Conservation (phyloP, 1,284 basidiomycete genomes). For the Inonotus obliquus region DNA sequence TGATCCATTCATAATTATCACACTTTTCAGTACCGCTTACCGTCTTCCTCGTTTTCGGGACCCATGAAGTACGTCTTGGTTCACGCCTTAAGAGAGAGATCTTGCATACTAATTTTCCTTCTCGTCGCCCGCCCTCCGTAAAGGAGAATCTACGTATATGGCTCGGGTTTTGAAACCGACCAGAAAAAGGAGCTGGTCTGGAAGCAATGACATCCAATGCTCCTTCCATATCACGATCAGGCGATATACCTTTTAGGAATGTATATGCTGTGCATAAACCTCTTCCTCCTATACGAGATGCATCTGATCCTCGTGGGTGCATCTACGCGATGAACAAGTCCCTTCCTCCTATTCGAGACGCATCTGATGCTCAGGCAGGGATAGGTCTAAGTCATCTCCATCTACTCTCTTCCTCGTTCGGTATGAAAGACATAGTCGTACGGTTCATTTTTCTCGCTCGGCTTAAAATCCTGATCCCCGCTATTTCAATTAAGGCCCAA, state of each 20-base stretch:
- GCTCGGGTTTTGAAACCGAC: neutral
- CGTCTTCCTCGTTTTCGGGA: constrained; percentile 14
- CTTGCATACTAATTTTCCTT: neutral
- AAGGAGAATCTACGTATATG: constrained; percentile 16
- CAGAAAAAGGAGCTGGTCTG: neutral
- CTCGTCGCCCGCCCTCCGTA: neutral
- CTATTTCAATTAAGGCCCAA: no score
- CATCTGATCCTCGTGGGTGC: neutral
- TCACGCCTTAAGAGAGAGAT: neutral
- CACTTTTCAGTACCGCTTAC: constrained; percentile 12
- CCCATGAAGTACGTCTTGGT: constrained; percentile 5
- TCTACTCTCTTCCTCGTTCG: no score
- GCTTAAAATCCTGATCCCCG: no score
- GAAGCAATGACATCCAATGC: constrained; percentile 6
- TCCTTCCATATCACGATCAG: neutral
- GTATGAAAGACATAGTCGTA: no score
- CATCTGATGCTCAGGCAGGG: no score
- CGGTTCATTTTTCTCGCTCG: no score
- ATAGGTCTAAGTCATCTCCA: no score
- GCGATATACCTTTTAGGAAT: neutral
- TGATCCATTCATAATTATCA: neutral
- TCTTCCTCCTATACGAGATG: neutral
- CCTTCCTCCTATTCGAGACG: neutral
- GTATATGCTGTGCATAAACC: neutral
- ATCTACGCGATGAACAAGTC: neutral